These are phyloP conservation scores for Centaurea solstitialis DNA, from an alignment of 129 eudicot species.

Conservation along the genomic window DNA sequence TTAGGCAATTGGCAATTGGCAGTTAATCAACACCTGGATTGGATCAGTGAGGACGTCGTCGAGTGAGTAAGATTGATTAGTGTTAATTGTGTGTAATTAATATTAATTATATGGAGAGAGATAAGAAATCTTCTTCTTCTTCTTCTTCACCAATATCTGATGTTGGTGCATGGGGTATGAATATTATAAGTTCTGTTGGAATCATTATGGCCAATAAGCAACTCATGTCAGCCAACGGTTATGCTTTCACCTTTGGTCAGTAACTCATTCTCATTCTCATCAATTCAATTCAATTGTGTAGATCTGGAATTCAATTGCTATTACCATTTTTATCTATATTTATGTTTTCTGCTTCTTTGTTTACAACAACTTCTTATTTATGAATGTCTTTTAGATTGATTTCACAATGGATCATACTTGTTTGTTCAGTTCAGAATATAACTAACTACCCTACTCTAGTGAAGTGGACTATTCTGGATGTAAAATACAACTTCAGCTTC, in stretches of 20 bases:
- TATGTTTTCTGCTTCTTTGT: neutral
- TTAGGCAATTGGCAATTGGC: too few species aligned
- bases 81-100: conserved; percentile 19
- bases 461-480: too few species aligned
- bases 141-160: conserved; percentile 64
- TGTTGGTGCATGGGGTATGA: conserved; percentile 98
- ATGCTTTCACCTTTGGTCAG: conserved; percentile 71
- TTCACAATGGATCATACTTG: neutral
- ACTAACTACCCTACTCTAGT: neutral
- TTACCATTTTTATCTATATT: neutral
- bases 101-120: too few species aligned
- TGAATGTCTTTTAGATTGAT: neutral
- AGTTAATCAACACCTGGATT: too few species aligned
- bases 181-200: conserved; percentile 84
- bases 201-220: conserved; percentile 92
- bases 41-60: too few species aligned
- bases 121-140: conserved; percentile 65
- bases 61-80: too few species aligned
- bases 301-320: neutral
- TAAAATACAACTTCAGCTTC: too few species aligned
- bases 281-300: neutral
- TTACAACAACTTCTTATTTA: neutral
- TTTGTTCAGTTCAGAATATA: too few species aligned
- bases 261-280: neutral
- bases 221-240: conserved; percentile 81